Percentiles rank a stretch among this genome's conserved stretches.
Evolutionary conservation across 2,329 filamentous ascomycete genomes (phyloP).

Genomic region (Phialophora macrospora): DNA sequence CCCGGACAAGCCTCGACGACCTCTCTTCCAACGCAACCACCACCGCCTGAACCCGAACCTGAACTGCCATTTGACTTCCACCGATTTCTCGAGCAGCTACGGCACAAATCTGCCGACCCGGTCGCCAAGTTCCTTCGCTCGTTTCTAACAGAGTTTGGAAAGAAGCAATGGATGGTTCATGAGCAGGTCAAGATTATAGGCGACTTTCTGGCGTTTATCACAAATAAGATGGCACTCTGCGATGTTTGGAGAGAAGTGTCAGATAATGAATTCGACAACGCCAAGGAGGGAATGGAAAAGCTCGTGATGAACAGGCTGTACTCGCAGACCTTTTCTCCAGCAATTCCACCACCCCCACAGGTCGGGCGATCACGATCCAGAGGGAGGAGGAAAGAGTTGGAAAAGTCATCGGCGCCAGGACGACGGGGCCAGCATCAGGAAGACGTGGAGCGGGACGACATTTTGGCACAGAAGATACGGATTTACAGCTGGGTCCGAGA

Average conservation of each 20-base stretch:
- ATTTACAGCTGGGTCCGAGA: conserved; percentile 96
- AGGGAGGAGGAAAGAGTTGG: conserved; percentile 69
- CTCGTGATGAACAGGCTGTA: conserved; percentile 98
- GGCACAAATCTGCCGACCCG: conserved; percentile 96
- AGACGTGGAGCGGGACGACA: conserved; percentile 93
- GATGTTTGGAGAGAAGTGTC: conserved; percentile 96
- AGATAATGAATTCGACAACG: conserved; percentile 97
- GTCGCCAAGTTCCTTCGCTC: conserved; percentile 95
- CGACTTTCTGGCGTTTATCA: conserved; percentile 94
- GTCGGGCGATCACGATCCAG: conserved; percentile 64
- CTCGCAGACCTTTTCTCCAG: conserved; percentile 92
- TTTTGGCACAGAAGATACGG: conserved; percentile 93
- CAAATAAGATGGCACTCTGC: conserved; percentile 96
- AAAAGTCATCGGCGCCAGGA: conserved; percentile 76
- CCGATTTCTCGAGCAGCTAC: conserved; percentile 90
- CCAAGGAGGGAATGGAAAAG: conserved; percentile 98
- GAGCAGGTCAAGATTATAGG: conserved; percentile 99
- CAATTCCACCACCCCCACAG: conserved; percentile 80
- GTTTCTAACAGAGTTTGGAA: conserved; percentile 91
- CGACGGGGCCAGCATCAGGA: conserved; percentile 94
- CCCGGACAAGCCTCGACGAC: conserved; percentile 20
- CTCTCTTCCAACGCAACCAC: conserved; percentile 42
- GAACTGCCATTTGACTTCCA: conserved; percentile 95
- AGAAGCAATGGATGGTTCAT: conserved; percentile 99
- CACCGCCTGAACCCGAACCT: conserved; percentile 79